Evolutionary conservation across 163 green algal species (phyloP), one percentile per base, ranked within the genome.

Genomic region (Chlorella variabilis): DNA sequence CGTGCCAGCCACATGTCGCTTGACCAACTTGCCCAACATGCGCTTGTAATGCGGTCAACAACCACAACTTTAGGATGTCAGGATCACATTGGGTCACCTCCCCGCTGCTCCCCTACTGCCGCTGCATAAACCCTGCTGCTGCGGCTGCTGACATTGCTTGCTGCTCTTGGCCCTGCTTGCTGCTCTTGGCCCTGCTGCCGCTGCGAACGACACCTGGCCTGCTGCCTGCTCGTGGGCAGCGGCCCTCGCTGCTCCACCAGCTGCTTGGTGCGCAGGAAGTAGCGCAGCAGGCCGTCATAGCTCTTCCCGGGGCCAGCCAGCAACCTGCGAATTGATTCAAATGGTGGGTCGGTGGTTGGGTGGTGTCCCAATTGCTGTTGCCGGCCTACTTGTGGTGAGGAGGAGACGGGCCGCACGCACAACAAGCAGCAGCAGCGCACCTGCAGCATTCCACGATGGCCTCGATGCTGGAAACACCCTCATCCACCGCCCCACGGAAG

Each of bases 391-490:
- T n/a, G n/a, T n/a, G n/a, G n/a, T n/a, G n/a, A n/a, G n/a, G n/a
- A n/a, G n/a, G n/a, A n/a, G 54, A 9, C 20, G 5, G 61, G 6
- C 62, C 1, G 33, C 33, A 45, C 33, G 6, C 13, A n/a, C 17
- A 2, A n/a, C n/a, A n/a, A n/a, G n/a, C n/a, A n/a, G n/a, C n/a
- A n/a, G 62, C 17, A n/a, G 9, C 51, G 4, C 56, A 80, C 73
- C 56, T 58, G 73, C 73, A 80, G 73, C 54, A 70, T 23, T 69
- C 34, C 25, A 51, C 20, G 9, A 81, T 81, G 61, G 75, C 61
- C 45, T 81, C 75, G 3, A 81, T 75, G 75, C 61, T 81, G 61
- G 58, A 74, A 61, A 81, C 29, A 29, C 75, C 75, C 5, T 48
- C 33, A 2, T 75, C 75, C n/a, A 63, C 42, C 3, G 75, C 63